Conservation (phyloP, 176 grass and related monocot species). For the Saccharum spontaneum region DNA sequence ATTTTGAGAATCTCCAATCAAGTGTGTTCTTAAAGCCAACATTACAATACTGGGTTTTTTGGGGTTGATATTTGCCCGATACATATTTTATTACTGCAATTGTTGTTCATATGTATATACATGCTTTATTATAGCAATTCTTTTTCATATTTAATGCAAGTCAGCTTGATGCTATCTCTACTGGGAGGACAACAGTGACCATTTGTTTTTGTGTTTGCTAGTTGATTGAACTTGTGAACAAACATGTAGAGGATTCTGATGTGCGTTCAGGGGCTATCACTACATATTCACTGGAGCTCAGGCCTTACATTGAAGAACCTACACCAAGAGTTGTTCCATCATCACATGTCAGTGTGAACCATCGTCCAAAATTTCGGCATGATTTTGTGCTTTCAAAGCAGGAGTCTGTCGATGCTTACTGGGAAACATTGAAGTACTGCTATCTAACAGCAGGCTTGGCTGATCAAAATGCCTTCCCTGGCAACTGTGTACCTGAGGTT, state of each 20-base stretch:
- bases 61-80: not conserved
- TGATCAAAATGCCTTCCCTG: conserved; percentile 75
- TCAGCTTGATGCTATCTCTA: not conserved
- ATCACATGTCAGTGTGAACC: conserved; percentile 27
- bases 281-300: conserved; percentile 78
- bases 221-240: conserved; percentile 69
- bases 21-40: not conserved
- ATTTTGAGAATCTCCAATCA: conserved; percentile 15
- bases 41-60: not conserved
- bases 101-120: not conserved
- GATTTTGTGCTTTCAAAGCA: conserved; percentile 80
- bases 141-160: not conserved
- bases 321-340: conserved; percentile 50
- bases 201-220: conserved; percentile 42
- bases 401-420: conserved; percentile 78
- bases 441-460: conserved; percentile 54
- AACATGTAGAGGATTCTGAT: conserved; percentile 46
- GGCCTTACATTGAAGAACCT: conserved; percentile 94
- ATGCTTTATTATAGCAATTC: not conserved
- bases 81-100: not conserved
- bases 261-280: conserved; percentile 40
- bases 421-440: conserved; percentile 93
- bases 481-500: conserved; percentile 81
- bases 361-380: conserved; percentile 55
- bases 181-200: not conserved